Percentiles rank a stretch among this genome's conserved stretches.
Evolutionary conservation across 1,284 basidiomycete species (phyloP).

Genomic region (Cryptococcus amylolentus): DNA sequence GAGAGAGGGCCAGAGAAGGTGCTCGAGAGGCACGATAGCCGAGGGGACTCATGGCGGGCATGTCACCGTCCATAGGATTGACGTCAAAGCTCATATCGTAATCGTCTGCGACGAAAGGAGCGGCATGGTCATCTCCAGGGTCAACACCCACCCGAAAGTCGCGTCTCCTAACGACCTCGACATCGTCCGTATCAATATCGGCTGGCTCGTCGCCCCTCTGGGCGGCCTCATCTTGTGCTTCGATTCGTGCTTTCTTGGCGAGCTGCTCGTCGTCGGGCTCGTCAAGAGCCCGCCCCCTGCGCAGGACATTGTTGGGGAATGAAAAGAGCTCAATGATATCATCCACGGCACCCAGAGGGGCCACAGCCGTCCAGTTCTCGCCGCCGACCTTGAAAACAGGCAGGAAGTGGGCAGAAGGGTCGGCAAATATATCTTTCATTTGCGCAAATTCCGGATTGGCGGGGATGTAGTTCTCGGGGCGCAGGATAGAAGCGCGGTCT

Average conservation of each 20-base stretch:
- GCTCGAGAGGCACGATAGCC: constrained; percentile 16
- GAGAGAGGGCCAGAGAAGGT: constrained; percentile 33
- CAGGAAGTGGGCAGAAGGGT: constrained; percentile 79
- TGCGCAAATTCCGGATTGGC: constrained; percentile 75
- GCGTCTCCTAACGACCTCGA: neutral
- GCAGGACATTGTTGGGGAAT: constrained; percentile 61
- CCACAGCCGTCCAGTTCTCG: constrained; percentile 52
- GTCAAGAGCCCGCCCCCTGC: constrained; percentile 55
- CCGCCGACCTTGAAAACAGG: constrained; percentile 62
- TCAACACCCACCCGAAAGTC: constrained; percentile 12
- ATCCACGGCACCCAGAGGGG: constrained; percentile 63
- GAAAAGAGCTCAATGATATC: constrained; percentile 79
- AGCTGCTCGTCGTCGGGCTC: constrained; percentile 41
- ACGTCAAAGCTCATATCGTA: constrained; percentile 39
- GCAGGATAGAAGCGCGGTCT: constrained; percentile 65
- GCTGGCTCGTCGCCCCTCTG: neutral
- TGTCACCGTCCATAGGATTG: constrained; percentile 20
- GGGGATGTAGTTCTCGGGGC: constrained; percentile 75
- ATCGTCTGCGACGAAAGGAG: constrained; percentile 15
- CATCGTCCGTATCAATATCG: constrained; percentile 11
- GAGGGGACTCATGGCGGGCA: constrained; percentile 26
- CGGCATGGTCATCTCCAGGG: constrained; percentile 12
- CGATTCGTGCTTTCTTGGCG: constrained; percentile 34
- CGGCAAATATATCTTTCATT: constrained; percentile 74
- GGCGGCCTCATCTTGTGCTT: constrained; percentile 13